Evolutionary conservation across 2,329 filamentous ascomycete species (phyloP).

Genomic region (Alternaria infectoria): DNA sequence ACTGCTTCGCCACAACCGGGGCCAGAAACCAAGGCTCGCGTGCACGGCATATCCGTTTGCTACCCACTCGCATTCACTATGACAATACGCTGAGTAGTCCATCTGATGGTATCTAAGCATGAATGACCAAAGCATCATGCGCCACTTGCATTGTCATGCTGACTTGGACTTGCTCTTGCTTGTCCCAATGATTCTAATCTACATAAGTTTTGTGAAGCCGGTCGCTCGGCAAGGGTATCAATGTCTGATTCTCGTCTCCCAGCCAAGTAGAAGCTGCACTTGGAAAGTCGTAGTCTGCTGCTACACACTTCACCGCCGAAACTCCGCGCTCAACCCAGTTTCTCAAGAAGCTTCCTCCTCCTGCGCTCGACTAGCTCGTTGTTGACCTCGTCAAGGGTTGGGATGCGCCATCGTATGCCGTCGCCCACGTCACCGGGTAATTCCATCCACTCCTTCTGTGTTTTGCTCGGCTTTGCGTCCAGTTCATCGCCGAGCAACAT

Average conservation of each 20-base stretch:
- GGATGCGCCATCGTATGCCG: constrained; percentile 80
- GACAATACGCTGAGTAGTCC: neutral
- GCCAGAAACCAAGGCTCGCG: neutral
- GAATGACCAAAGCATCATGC: neutral
- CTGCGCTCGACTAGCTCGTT: constrained; percentile 88
- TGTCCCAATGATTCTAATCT: constrained; percentile 10
- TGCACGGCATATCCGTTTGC: neutral
- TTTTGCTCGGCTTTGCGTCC: constrained; percentile 29
- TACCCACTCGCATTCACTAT: constrained; percentile 4
- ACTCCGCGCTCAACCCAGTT: constrained; percentile 58
- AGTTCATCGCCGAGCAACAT: constrained; percentile 61
- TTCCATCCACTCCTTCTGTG: constrained; percentile 70
- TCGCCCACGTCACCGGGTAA: constrained; percentile 88
- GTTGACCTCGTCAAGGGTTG: constrained; percentile 90
- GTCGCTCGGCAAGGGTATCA: constrained; percentile 21
- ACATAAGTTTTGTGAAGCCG: constrained; percentile 12
- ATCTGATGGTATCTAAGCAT: neutral
- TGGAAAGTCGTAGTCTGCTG: constrained; percentile 8
- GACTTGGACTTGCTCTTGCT: constrained; percentile 18
- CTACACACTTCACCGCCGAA: constrained; percentile 7
- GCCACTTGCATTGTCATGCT: constrained; percentile 11
- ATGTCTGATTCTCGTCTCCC: constrained; percentile 3
- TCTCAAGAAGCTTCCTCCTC: constrained; percentile 82
- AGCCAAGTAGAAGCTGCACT: neutral
- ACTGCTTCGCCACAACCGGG: neutral